Base-by-base conservation (phyloP, 805 yeast genomes). In the Zygosaccharomyces siamensis region DNA sequence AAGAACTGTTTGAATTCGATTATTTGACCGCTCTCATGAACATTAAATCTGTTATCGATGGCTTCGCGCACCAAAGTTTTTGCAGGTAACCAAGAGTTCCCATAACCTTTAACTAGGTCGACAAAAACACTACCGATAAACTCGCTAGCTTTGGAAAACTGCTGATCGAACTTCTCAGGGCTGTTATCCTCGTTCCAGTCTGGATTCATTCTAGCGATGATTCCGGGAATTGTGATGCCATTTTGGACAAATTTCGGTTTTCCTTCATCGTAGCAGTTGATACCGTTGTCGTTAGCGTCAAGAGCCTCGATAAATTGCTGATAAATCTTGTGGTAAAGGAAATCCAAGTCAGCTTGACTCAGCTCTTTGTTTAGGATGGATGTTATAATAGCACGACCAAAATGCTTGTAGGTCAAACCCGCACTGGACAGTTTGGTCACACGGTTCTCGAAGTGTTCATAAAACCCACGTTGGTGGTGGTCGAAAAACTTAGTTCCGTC, bases 201-300 rank as follows among this genome's bases (percentile, higher is more conserved):
- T 23, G 99, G 98, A 65, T 90, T 90, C 65, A 92, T 74, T 52
- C 81, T 78, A 10, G 92, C 72, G 11, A 93, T 86, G 38, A 89
- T 70, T 1, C 89, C 76, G 7, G 96, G 92, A 46, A 93, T 75
- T 14, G 88, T 76, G 67, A 89, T 83, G 57, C 82, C 80, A 57
- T 78, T 77, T 61, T 85, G 89, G 56, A 78, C 77, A 73, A 88
- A 93, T 53, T 73, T 76, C 41, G 87, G 83, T 53, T 73, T 72
- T 30, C 76, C 72, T 24, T 75, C 56, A 42, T 75, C 78, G 61
- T 81, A 87, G 59, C 86, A 83, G 63, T 77, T 77, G 54, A 92
- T 79, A 61, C 99, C 99, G 62, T 93, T 93, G 67, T 93, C 99
- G 63, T 90, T 88, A 48, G 97, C 99, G 69, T 90, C 99, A 30